Evolutionary conservation across 441 rosid species (phyloP).

Genomic region (Arabidopsis hybrid): DNA sequence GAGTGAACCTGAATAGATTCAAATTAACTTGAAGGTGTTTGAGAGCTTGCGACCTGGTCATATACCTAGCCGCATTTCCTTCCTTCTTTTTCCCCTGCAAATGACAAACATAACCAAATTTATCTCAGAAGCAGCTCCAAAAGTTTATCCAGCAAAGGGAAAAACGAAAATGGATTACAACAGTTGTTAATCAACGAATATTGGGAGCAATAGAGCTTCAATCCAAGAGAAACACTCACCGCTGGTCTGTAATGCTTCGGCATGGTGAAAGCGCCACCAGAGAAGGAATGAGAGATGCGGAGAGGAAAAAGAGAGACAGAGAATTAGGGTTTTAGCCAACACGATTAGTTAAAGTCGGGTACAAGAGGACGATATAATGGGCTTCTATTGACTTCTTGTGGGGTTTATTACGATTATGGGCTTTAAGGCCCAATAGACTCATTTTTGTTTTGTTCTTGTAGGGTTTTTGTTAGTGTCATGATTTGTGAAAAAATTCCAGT

Average conservation of each 20-base stretch:
- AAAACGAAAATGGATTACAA: not conserved
- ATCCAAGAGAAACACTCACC: slow-evolving; percentile 53
- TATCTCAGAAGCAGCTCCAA: not conserved
- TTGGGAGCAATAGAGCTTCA: not conserved
- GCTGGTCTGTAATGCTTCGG: slow-evolving; percentile 92
- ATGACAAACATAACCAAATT: not conserved
- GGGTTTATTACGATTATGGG: not conserved
- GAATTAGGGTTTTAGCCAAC: slow-evolving; percentile 38
- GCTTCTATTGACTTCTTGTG: not conserved
- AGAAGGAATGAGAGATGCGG: slow-evolving; percentile 23
- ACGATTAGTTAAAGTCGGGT: not conserved
- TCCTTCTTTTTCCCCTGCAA: slow-evolving; percentile 92
- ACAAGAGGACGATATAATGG: slow-evolving; percentile 20
- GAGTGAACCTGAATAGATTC: slow-evolving; percentile 67
- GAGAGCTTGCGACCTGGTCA: slow-evolving; percentile 86
- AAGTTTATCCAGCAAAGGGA: not conserved
- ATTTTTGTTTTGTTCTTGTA: too few species aligned
- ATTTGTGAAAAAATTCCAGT: too few species aligned
- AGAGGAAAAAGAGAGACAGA: not conserved
- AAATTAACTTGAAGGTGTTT: slow-evolving; percentile 80
- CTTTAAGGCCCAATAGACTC: slow-evolving; percentile 24
- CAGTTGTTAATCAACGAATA: not conserved
- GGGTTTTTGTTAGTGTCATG: too few species aligned
- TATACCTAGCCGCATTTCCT: slow-evolving; percentile 84
- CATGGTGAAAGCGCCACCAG: slow-evolving; percentile 47